Base-by-base conservation (phyloP, 257 asterid species). In the Paraleonurus japonicus region DNA sequence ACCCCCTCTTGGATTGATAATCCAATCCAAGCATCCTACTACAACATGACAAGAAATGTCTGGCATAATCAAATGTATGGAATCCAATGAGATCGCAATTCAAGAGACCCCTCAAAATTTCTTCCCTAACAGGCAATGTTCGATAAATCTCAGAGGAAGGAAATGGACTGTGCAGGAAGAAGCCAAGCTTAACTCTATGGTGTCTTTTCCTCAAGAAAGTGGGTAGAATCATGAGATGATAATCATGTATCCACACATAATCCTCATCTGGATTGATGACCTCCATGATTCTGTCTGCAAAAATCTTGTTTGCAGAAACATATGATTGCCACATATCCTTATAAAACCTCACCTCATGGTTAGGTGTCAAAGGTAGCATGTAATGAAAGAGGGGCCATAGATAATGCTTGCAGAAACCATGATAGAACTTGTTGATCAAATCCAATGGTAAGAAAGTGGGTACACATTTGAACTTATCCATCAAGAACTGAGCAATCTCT, bases 61-160 rank as follows among this genome's bases (percentile, higher is more conserved):
- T 83, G 28, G 97, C 98, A 73, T 93, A 93, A 80, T 93, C 98
- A 82, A 90, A 93, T 0, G 98, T 90, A n/a, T 93, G 98, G 48
- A 93, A 93, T 1, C 98, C 98, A 43, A 93, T 61, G 50, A 93
- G 88, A 76, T 93, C 98, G 67, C 96, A 90, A 66, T 93, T 93
- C 83, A 93, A 81, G 45, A 93, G 80, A 51, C 80, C 96, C 80
- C 89, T 87, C 83, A 92, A 69, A 74, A 92, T 85, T 82, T 90
- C 98, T 67, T 92, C 96, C 75, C 98, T 84, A 26, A 92, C 97
- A 10, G 97, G 96, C 80, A 92, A 74, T 3, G 97, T 90, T 51
- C 97, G 75, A 61, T 85, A 92, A 58, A 92, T 90, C 57, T 92
- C 98, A 3, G 97, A 90, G 0, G 97, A 90, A 53, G 98, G 98